Base-by-base conservation (phyloP, 192 early-diverging fungal genomes). In the Coemansia asiatica region DNA sequence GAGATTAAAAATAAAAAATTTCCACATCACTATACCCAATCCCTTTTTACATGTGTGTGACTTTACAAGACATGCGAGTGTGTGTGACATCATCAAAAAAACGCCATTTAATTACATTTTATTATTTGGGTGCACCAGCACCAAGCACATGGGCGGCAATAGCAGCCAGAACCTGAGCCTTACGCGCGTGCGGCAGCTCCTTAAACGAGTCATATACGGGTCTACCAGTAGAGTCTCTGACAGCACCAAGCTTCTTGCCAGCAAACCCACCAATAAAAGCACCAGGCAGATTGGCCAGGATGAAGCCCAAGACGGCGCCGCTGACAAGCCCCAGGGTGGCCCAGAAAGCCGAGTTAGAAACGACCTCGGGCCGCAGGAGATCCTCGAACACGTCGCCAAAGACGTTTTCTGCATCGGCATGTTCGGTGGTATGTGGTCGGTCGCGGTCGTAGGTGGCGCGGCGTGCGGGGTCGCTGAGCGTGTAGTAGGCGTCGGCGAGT, bases 381-480 rank as follows among this genome's bases (percentile, higher is more conserved):
- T 94, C 92, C 59, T 92, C 90, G 78, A 95, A 92, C 40, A 92
- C 90, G 22, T 84, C 78, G 21, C 88, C 88, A 77, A 95, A 95
- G 46, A 93, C 74, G 25, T 66, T 28, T 8, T 87, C 72, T 2
- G 93, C 80, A 64, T 92, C 81, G 0, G 88, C 74, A 21, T 72
- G 75, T 26, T 74, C 78, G 9, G 50, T 46, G 18, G 49, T 21
- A 8, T 57, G 56, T 15, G 61, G 40, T n/a, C 66, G 74, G 54
- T 35, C 40, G 23, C 67, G 60, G 72, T 87, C 88, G 73, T 89
- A 89, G 56, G 80, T 69, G n/a, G 58, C 65, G 2, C 84, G 74
- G 16, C 86, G 74, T 22, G 49, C 27, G 0, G 35, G 7, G 58
- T 83, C 82, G 57, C 90, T 87, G 2, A 94, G 80, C 8, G 88